Evolutionary conservation across 192 early-diverging fungal genomes (phyloP).

Genomic region (Mortierella alpina): DNA sequence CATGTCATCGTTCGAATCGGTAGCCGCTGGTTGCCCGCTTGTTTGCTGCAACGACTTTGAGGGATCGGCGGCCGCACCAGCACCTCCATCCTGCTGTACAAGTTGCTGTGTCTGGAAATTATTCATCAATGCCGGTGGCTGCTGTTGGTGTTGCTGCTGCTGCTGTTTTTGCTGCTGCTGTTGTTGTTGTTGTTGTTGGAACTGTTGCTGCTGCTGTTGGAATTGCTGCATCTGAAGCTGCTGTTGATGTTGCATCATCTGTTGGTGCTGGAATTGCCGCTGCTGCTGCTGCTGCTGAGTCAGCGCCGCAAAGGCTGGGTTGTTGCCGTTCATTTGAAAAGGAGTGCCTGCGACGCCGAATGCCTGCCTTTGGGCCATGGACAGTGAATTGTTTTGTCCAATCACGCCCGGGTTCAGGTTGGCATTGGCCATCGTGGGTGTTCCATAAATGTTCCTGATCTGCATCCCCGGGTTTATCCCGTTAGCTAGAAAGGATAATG

Average conservation of each 20-base stretch:
- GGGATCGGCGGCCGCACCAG: slow-evolving; percentile 8
- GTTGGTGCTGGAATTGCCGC: slow-evolving; percentile 19
- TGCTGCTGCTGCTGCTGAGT: slow-evolving; percentile 38
- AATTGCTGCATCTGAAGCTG: slow-evolving; percentile 14
- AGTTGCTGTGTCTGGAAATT: slow-evolving; percentile 43
- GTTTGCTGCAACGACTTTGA: slow-evolving; percentile 5
- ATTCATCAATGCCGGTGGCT: slow-evolving; percentile 32
- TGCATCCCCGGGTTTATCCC: slow-evolving; percentile 43
- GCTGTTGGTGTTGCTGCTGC: slow-evolving; percentile 47
- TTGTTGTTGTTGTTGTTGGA: slow-evolving; percentile 33
- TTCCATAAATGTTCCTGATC: slow-evolving; percentile 54
- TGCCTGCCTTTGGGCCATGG: slow-evolving; percentile 41
- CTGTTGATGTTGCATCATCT: slow-evolving; percentile 36
- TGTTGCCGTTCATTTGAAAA: slow-evolving; percentile 40
- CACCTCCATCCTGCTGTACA: slow-evolving; percentile 11
- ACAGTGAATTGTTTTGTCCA: slow-evolving; percentile 19
- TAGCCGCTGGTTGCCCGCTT: neutral
- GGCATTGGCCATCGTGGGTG: slow-evolving; percentile 44
- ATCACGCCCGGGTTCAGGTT: slow-evolving; percentile 38
- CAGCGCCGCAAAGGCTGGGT: slow-evolving; percentile 32
- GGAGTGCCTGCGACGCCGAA: slow-evolving; percentile 21
- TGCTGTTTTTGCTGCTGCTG: slow-evolving; percentile 36
- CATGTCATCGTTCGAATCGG: slow-evolving; percentile 37
- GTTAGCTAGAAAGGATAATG: slow-evolving; percentile 19
- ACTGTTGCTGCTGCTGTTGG: slow-evolving; percentile 20